Base-by-base conservation (phyloP, 192 early-diverging fungal genomes). In the Backusella tarrabulga region DNA sequence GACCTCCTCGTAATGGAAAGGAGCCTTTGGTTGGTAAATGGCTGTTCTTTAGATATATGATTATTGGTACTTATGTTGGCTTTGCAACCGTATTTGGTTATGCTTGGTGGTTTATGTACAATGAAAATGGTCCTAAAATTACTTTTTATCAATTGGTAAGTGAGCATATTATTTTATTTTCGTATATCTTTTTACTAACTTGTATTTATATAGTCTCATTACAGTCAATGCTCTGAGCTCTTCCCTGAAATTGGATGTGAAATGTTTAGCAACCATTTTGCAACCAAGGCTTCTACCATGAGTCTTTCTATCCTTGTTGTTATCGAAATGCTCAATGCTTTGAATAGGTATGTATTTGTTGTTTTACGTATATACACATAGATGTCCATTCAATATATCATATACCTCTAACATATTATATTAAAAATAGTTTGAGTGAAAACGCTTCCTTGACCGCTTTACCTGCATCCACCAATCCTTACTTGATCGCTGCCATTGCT, bases 271-370 rank as follows among this genome's bases (percentile, higher is more conserved):
- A 94, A 94, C 81, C 75, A 77, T 15, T 87, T 94, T 84, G 87
- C 96, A 11, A 87, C 90, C 67, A 90, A 92, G 79, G 98, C 98
- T 29, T 97, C 97, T 42, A 97, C 98, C 35, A 94, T 98, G 85
- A 96, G 95, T 66, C 87, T 99, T 60, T 97, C 96, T 34, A 94
- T 99, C 75, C 81, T 99, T 60, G 97, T 98, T 14, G 93, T 94
- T 32, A 97, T 99, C 78, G 97, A 99, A 82, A 98, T 99, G 98
- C 92, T 98, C 80, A 98, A 99, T 83, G 97, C 98, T 67, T 95
- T 98, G 85, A 98, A 98, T 88, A 92, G 91, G 83, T 79, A 76
- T 60, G 54, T 21, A 19, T 36, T 60, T 29, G 9, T 40, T 54
- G 9, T 4, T 19, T 35, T 78, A n/a, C 1, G 19, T 6, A 1